A percentile compares a stretch with the other conserved stretches of the same genome.
These are phyloP conservation scores for Clonostachys rhizophaga DNA, from an alignment of 2,329 filamentous ascomycete species.

Conservation along the genomic window DNA sequence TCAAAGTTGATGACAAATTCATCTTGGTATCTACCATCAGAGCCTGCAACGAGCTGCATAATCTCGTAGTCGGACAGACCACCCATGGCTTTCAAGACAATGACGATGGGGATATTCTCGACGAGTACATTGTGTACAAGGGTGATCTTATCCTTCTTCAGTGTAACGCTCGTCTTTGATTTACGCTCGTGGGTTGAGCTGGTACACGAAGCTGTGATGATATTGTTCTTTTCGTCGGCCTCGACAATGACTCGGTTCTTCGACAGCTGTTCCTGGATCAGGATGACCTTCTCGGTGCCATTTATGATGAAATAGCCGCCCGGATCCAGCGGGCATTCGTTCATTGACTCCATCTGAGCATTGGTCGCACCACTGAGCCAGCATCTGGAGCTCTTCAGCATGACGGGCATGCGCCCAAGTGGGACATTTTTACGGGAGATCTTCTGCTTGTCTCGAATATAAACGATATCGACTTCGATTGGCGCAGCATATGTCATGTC, in stretches of 20 bases:
- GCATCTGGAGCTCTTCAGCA: constrained; percentile 95
- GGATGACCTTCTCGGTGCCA: constrained; percentile 96
- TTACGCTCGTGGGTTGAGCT: constrained; percentile 97
- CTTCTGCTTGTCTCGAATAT: constrained; percentile 74
- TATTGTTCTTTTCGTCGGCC: constrained; percentile 83
- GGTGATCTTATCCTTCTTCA: constrained; percentile 89
- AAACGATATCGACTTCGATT: constrained; percentile 88
- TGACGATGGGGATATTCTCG: constrained; percentile 92
- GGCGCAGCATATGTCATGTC: constrained; percentile 98
- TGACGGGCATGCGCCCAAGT: constrained; percentile 90
- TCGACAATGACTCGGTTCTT: constrained; percentile 99
- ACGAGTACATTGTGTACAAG: constrained; percentile 90
- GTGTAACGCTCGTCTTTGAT: constrained; percentile 91
- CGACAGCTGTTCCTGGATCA: constrained; percentile 97
- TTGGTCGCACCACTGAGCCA: constrained; percentile 80
- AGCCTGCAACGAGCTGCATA: constrained; percentile 81
- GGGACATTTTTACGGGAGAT: constrained; percentile 72
- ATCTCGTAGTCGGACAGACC: constrained; percentile 95
- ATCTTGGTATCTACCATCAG: constrained; percentile 86
- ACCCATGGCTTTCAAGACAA: constrained; percentile 88
- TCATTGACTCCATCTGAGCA: constrained; percentile 82
- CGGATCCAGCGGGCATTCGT: constrained; percentile 93
- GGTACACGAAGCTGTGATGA: constrained; percentile 93
- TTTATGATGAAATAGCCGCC: constrained; percentile 98
- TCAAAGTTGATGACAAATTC: constrained; percentile 96